A percentile compares a stretch with the other conserved stretches of the same genome.
Conservation (phyloP, 2,329 filamentous ascomycete species). For the Clarireedia hainanense region DNA sequence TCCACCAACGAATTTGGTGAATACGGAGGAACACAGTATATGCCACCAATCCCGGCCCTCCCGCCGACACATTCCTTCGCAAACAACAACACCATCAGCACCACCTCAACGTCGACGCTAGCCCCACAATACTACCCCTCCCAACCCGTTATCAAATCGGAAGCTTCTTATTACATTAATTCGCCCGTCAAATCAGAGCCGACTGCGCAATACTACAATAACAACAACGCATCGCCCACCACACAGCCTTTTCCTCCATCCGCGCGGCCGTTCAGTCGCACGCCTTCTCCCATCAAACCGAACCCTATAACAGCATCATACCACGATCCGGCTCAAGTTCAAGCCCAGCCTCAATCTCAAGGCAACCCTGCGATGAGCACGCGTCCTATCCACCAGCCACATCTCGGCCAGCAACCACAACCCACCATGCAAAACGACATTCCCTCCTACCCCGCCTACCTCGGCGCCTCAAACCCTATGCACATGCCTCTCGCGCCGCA, state of each 20-base stretch:
- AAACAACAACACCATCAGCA: slow-evolving; percentile 2
- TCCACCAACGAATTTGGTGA: slow-evolving; percentile 10
- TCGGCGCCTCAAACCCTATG: background rate
- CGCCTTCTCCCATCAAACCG: background rate
- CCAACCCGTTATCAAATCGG: slow-evolving; percentile 11
- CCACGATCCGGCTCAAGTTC: background rate
- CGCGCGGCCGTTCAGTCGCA: background rate
- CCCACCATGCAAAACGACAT: background rate
- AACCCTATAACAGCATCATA: background rate
- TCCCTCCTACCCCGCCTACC: background rate
- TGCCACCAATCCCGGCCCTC: slow-evolving; percentile 25
- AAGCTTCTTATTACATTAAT: slow-evolving; percentile 1
- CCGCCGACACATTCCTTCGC: slow-evolving; percentile 21
- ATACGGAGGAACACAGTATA: slow-evolving; percentile 18
- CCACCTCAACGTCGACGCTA: slow-evolving; percentile 1
- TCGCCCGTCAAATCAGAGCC: background rate
- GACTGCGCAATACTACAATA: background rate
- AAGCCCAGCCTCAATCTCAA: too few species aligned
- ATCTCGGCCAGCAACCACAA: background rate
- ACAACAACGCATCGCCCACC: background rate
- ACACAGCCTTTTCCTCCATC: background rate
- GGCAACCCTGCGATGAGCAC: background rate
- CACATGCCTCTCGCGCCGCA: background rate
- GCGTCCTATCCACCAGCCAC: slow-evolving; percentile 2
- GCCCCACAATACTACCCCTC: slow-evolving; percentile 7